Base-by-base conservation (phyloP, 2,329 filamentous ascomycete species). In the Fusarium sp. region DNA sequence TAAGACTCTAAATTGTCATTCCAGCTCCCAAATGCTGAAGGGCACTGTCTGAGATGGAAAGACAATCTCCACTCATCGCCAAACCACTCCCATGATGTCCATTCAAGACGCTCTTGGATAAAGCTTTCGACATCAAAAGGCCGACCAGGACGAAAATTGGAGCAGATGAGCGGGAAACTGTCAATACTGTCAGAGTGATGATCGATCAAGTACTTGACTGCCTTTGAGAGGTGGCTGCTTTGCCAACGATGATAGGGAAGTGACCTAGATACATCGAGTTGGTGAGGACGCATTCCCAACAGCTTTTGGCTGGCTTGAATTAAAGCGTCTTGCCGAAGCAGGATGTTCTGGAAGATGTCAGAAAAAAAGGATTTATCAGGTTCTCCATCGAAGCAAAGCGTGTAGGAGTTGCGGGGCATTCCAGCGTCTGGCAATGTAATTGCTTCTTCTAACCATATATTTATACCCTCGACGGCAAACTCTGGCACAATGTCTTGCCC, bases 331-430 rank as follows among this genome's bases (percentile, higher is more conserved):
- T 18, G 6, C 5, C 48, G 31, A 35, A 35, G 31, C 3, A 51
- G 48, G 33, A 13, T 15, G 2, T 59, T 36, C 24, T 38, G 56
- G n/a, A 64, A 64, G 4, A 69, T 31, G 10, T 57, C 26, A 10
- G 65, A 49, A 31, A 56, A 55, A 26, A 24, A 47, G 0, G 24
- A 5, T 15, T 20, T 7, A 2, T 20, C 42, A 5, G 48, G 48
- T 14, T 55, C 64, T 24, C 59, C 65, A 26, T 69, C 59, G 1
- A 70, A 26, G 49, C 56, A 22, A 9, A 70, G 41, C 5, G 42
- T 65, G n/a, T 35, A 69, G 3, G 59, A 69, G 17, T 55, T 42
- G 6, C 13, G 31, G 6, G 67, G 64, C 52, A 68, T 64, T 7
- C 59, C 54, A 7, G 22, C 22, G 22, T 31, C 28, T 24, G 28